phyloP scores from a whole-genome alignment of 2,329 filamentous ascomycete genomes.

The Rasamsonia emersonii region DNA sequence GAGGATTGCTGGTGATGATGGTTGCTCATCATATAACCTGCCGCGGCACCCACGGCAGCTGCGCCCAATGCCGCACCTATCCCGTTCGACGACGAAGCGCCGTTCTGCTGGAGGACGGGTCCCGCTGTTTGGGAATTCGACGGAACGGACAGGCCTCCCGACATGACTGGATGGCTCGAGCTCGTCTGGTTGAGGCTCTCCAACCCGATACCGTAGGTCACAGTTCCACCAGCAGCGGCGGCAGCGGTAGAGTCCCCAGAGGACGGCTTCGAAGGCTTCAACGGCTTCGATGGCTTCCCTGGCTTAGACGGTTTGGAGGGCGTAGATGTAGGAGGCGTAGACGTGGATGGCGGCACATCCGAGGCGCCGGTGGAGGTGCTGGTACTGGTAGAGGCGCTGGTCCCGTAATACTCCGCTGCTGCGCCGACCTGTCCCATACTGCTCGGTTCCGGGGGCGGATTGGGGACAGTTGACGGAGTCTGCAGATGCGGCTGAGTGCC shows the following conservation, averaged over 20 bases:
- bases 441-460: constrained; percentile 53
- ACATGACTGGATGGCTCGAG: constrained; percentile 13
- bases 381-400: constrained; percentile 11
- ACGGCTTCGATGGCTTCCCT: constrained; percentile 18
- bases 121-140: constrained; percentile 13
- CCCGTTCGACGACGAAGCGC: constrained; percentile 23
- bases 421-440: constrained; percentile 35
- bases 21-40: constrained; percentile 32
- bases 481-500: constrained; percentile 49
- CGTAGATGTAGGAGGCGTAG: constrained; percentile 12
- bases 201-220: constrained; percentile 36
- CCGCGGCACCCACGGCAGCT: constrained; percentile 32
- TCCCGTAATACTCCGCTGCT: constrained; percentile 54
- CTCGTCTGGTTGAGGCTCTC: constrained; percentile 15
- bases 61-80: constrained; percentile 27
- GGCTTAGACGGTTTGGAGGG: constrained; percentile 22
- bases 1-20: constrained; percentile 24
- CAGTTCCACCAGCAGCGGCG: constrained; percentile 17
- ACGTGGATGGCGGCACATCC: constrained; percentile 4
- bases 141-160: constrained; percentile 10
- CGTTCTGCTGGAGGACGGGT: constrained; percentile 10
- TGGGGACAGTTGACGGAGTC: constrained; percentile 41
- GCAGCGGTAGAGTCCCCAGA: too few species aligned
- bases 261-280: constrained; percentile 21
- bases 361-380: constrained; percentile 8